Evolutionary conservation across 345 rosid genomes (phyloP).

Genomic region (Ceriops tagal): DNA sequence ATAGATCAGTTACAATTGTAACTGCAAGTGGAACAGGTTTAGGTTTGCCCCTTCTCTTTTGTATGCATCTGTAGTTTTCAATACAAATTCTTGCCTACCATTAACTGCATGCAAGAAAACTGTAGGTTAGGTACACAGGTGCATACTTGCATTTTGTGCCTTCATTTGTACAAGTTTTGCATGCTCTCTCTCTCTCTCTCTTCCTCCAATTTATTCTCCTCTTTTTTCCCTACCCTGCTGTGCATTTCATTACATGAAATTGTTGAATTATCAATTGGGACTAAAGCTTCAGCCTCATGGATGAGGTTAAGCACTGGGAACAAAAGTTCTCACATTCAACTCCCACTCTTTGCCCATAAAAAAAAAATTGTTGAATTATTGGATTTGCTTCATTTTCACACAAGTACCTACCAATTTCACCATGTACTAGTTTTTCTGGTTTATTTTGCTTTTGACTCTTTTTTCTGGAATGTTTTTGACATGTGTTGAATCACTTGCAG

Average conservation of each 20-base stretch:
- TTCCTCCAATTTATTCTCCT: no score
- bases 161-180: not conserved
- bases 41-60: constrained; percentile 12
- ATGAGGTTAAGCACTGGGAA: no score
- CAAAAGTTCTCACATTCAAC: no score
- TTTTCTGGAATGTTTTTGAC: constrained; percentile 3
- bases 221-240: no score
- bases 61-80: not conserved
- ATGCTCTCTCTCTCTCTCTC: not conserved
- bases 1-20: constrained; percentile 63
- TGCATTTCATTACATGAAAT: no score
- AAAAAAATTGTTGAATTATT: no score
- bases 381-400: no score
- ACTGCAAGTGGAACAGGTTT: constrained; percentile 69
- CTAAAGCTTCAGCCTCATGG: no score
- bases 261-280: no score
- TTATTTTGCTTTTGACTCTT: constrained; percentile 10
- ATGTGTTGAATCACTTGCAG: constrained; percentile 29
- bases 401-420: not conserved
- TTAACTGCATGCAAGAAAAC: no score
- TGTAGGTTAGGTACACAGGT: no score
- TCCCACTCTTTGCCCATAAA: not conserved
- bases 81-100: no score
- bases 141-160: not conserved
- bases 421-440: not conserved